Base-by-base conservation (phyloP, 179 eudicot genomes). In the Sideroxylon spinosum region DNA sequence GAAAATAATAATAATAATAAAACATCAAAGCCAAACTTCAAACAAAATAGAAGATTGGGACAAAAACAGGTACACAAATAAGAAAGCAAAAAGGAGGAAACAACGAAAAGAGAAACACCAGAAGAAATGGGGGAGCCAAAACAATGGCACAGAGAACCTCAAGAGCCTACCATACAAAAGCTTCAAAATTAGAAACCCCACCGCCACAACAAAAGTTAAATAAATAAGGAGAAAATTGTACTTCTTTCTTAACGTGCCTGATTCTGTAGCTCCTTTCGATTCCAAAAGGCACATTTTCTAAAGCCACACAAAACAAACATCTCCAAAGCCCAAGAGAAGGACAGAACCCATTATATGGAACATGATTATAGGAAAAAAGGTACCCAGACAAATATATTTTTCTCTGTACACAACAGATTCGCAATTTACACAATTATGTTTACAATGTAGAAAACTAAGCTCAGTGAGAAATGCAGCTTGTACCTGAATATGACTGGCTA, bases 401-500 rank as follows among this genome's bases (percentile, higher is more conserved):
- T 52, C 16, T 32, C 10, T 12, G 29, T 29, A 16, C 2, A 7
- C 32, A n/a, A 16, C 22, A 32, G 20, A 14, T 17, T 20, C 52
- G 4, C 25, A 2, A 6, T 10, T 46, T 37, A 37, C 44, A 37
- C 19, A 19, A 46, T 46, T 68, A 6, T 19, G 7, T 46, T 68
- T 9, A n/a, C 44, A 37, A 37, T 1, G 22, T 49, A 4, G n/a
- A 22, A 69, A 32, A 29, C 19, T 56, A 53, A 9, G 46, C 55
- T 69, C 62, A 60, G 44, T n/a, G n/a, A 60, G 60, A 57, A 9
- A 68, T 67, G 68, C 37, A 64, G 32, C 22, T 63, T 49, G 20
- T 73, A 91, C 99, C 98, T 95, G 99, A 84, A 93, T 89, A 79
- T 95, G 93, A 78, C 98, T 95, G 72, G 94, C 93, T 84, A 95